Conservation (phyloP, 768 basidiomycete genomes). For the Melanogaster broomeanus region DNA sequence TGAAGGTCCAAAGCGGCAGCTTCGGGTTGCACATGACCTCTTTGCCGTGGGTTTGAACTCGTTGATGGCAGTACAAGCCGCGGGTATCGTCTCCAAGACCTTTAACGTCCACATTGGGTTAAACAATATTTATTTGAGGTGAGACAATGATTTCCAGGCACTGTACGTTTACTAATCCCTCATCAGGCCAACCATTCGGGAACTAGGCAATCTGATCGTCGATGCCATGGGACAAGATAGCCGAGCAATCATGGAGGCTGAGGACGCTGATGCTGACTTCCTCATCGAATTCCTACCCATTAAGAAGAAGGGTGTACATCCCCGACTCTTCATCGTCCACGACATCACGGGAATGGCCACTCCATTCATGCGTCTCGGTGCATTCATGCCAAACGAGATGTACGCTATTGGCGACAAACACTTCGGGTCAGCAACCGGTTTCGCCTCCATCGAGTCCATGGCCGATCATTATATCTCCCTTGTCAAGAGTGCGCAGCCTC, state of each 20-base stretch:
- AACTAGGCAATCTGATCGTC: constrained; percentile 25
- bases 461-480: constrained; percentile 34
- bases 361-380: constrained; percentile 33
- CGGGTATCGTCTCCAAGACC: constrained; percentile 30
- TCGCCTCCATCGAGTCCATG: constrained; percentile 31
- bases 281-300: constrained; percentile 31
- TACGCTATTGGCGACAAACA: constrained; percentile 35
- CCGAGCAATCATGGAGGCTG: constrained; percentile 31
- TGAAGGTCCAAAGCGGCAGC: constrained; percentile 19
- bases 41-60: constrained; percentile 33
- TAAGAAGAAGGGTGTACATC: constrained; percentile 31
- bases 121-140: constrained; percentile 32
- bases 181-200: constrained; percentile 27
- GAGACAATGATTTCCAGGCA: not conserved
- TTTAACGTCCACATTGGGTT: constrained; percentile 30
- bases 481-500: constrained; percentile 23
- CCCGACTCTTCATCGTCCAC: constrained; percentile 31
- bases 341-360: constrained; percentile 35
- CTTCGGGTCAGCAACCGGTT: constrained; percentile 30
- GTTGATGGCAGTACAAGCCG: constrained; percentile 34
- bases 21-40: constrained; percentile 31
- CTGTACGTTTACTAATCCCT: not conserved
- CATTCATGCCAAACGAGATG: constrained; percentile 34
- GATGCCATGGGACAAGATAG: constrained; percentile 31
- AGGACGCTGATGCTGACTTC: constrained; percentile 31